phyloP scores from a whole-genome alignment of 495 filamentous ascomycete species.

The Usnea hakonensis region DNA sequence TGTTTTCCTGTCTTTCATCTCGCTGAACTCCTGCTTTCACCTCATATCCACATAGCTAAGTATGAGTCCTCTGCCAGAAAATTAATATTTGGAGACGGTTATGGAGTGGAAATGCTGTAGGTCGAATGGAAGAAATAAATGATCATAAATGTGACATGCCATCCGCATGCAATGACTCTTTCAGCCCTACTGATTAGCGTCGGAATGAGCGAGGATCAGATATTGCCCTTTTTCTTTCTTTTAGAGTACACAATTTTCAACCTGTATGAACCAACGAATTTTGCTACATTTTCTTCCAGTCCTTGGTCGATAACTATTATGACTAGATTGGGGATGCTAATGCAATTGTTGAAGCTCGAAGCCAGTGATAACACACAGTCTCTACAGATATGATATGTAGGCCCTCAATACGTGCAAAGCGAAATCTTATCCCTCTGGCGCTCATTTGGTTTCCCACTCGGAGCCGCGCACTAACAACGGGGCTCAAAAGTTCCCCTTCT shows the following conservation, averaged over 20 bases:
- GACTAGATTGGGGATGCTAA: not conserved
- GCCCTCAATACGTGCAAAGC: not conserved
- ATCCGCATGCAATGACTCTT: not conserved
- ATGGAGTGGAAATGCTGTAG: not conserved
- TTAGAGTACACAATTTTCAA: no score
- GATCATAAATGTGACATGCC: not conserved
- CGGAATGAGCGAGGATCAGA: not conserved
- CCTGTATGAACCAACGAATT: no score
- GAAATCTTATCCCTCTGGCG: not conserved
- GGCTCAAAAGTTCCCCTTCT: not conserved
- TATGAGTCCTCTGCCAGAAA: not conserved
- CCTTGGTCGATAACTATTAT: not conserved
- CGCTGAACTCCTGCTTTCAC: not conserved
- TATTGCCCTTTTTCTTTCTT: no score
- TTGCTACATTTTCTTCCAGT: not conserved
- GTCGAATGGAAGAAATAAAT: not conserved
- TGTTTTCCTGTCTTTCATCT: conserved; percentile 29
- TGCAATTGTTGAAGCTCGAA: not conserved
- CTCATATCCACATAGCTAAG: not conserved
- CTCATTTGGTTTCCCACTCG: not conserved
- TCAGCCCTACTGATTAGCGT: not conserved
- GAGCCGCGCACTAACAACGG: not conserved
- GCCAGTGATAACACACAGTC: not conserved
- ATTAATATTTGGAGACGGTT: not conserved
- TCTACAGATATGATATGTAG: not conserved